These are phyloP conservation scores for Ailanthus altissimus DNA, from an alignment of 345 rosid species.

Conservation along the genomic window DNA sequence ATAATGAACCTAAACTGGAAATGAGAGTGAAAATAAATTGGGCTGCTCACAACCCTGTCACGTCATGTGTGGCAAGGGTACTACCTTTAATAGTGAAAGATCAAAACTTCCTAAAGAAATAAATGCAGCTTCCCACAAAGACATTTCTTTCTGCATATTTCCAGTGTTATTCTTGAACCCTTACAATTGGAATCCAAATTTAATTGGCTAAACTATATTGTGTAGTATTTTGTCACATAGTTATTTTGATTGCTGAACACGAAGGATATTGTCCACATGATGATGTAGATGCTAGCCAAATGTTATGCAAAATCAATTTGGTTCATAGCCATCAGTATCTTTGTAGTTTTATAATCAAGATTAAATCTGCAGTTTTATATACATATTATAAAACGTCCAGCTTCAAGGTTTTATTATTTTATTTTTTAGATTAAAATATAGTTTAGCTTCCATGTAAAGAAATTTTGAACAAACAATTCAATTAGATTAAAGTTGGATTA, in stretches of 20 bases:
- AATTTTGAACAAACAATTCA: neutral
- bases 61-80: neutral
- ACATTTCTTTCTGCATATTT: neutral
- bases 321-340: too few relatives aligned
- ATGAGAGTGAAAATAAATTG: neutral
- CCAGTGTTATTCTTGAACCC: neutral
- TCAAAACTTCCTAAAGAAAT: neutral
- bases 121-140: neutral
- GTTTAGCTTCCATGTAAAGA: neutral
- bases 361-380: too few relatives aligned
- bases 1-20: neutral
- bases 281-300: too few relatives aligned
- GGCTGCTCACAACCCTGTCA: neutral
- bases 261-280: too few relatives aligned
- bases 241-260: neutral
- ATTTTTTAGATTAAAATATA: neutral
- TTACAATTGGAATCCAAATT: neutral
- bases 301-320: too few relatives aligned
- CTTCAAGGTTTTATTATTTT: too few relatives aligned
- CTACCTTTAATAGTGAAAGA: neutral
- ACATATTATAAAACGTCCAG: too few relatives aligned
- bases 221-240: neutral
- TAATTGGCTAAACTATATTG: neutral
- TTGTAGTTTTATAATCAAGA: too few relatives aligned
- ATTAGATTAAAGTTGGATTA: neutral